A percentile compares a stretch with the other conserved stretches of the same genome.
Conservation (phyloP, 2,329 filamentous ascomycete species). For the Trichoderma pleuroti region DNA sequence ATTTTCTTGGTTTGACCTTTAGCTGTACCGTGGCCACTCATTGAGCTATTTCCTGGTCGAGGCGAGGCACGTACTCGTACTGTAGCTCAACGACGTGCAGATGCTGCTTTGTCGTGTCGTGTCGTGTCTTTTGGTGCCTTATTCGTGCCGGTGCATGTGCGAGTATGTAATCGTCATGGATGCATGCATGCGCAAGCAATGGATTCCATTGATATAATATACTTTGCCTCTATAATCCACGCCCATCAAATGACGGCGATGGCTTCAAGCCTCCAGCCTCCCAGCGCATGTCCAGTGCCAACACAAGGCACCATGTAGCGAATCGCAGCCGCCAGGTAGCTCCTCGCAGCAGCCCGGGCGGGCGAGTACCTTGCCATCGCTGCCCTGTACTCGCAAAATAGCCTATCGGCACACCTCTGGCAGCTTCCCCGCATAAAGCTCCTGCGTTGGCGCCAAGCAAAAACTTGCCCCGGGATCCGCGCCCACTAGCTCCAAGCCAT, state of each 20-base stretch:
- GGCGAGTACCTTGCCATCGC: neutral
- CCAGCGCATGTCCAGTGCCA: neutral
- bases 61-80: neutral
- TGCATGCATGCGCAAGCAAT: neutral
- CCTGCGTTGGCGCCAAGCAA: slow-evolving; percentile 20
- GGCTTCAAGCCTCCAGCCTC: neutral
- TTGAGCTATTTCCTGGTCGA: neutral
- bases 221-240: neutral
- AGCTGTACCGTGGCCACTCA: neutral
- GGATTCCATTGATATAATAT: neutral
- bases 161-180: neutral
- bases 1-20: neutral
- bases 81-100: neutral
- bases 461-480: slow-evolving; percentile 18
- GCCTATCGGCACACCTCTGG: slow-evolving; percentile 5
- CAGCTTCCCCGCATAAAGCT: slow-evolving; percentile 20
- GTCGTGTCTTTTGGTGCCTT: neutral
- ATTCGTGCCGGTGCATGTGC: neutral
- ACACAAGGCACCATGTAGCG: neutral
- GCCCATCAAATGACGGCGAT: neutral
- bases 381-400: neutral
- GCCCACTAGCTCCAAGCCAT: slow-evolving; percentile 4
- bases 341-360: neutral
- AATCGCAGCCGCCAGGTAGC: neutral
- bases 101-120: neutral